Conservation (phyloP, 2,329 filamentous ascomycete genomes). For the Fusarium papillatum region DNA sequence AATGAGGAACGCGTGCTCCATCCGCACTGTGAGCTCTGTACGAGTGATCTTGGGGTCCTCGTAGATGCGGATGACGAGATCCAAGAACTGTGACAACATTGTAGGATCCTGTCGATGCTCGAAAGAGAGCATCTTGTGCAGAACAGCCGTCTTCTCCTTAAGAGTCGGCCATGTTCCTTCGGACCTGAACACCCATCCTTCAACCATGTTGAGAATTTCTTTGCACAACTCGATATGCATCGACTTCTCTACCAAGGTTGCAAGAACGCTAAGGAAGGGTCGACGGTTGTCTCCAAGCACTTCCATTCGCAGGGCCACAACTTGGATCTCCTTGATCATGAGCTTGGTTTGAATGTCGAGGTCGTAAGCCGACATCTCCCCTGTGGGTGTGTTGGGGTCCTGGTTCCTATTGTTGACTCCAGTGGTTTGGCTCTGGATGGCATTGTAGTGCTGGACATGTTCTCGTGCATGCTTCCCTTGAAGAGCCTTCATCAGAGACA, state of each 20-base stretch:
- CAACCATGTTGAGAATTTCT: constrained; percentile 94
- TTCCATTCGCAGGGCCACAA: constrained; percentile 93
- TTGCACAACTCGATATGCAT: constrained; percentile 88
- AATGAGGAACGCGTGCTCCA: constrained; percentile 98
- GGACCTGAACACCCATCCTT: constrained; percentile 95
- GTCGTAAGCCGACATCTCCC: constrained; percentile 79
- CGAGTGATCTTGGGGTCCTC: constrained; percentile 96
- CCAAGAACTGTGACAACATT: constrained; percentile 92
- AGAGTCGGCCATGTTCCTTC: constrained; percentile 96
- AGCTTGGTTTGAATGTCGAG: constrained; percentile 90
- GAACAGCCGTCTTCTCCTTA: constrained; percentile 98
- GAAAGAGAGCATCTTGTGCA: constrained; percentile 99
- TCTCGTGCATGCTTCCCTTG: constrained; percentile 94
- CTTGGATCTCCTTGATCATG: constrained; percentile 95
- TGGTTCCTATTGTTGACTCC: constrained; percentile 59
- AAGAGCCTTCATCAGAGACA: constrained; percentile 91
- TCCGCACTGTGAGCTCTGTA: constrained; percentile 94
- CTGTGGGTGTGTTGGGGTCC: constrained; percentile 65
- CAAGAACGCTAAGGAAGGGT: constrained; percentile 94
- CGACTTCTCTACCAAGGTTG: constrained; percentile 95
- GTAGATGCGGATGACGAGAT: constrained; percentile 97
- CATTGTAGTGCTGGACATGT: constrained; percentile 84
- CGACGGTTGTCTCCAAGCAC: constrained; percentile 90
- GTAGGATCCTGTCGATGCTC: constrained; percentile 87
- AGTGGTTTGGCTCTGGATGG: constrained; percentile 65